Evolutionary conservation across 768 basidiomycete genomes (phyloP).

Genomic region (Trichaptum fuscoviolaceum): DNA sequence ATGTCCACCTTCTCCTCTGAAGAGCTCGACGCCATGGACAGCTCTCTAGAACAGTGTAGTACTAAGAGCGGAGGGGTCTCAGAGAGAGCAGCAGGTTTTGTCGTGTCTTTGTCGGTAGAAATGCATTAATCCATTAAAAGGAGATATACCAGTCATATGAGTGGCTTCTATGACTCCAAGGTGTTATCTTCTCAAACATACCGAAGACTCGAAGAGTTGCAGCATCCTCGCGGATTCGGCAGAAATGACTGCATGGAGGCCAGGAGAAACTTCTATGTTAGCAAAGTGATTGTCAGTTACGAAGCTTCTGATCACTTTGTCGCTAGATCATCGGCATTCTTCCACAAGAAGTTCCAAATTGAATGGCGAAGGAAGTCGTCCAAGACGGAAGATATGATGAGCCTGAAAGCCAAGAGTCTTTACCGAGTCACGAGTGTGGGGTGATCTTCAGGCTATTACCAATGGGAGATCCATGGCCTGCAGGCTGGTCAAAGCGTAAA

Average conservation of each 20-base stretch:
- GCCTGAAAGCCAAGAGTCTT: neutral
- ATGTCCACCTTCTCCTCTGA: neutral
- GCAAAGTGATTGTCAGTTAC: neutral
- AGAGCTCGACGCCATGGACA: neutral
- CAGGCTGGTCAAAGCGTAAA: too few relatives aligned
- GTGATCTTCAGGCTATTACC: neutral
- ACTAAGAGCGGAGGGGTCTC: neutral
- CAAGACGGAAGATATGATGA: neutral
- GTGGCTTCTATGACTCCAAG: neutral
- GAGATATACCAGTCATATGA: too few relatives aligned
- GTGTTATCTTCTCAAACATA: neutral
- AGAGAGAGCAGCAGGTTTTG: neutral
- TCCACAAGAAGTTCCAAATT: neutral
- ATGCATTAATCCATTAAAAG: neutral
- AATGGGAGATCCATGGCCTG: too few relatives aligned
- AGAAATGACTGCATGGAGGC: neutral
- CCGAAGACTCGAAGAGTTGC: neutral
- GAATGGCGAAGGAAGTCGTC: neutral
- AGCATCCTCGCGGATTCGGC: neutral
- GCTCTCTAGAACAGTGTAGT: neutral
- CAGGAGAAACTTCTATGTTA: too few relatives aligned
- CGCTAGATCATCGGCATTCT: neutral
- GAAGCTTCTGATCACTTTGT: neutral
- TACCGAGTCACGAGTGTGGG: neutral
- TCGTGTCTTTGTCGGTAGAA: neutral